A percentile compares a stretch with the other conserved stretches of the same genome.
These are phyloP conservation scores for Coleophoma cylindrospora DNA, from an alignment of 2,329 filamentous ascomycete species.

Conservation along the genomic window DNA sequence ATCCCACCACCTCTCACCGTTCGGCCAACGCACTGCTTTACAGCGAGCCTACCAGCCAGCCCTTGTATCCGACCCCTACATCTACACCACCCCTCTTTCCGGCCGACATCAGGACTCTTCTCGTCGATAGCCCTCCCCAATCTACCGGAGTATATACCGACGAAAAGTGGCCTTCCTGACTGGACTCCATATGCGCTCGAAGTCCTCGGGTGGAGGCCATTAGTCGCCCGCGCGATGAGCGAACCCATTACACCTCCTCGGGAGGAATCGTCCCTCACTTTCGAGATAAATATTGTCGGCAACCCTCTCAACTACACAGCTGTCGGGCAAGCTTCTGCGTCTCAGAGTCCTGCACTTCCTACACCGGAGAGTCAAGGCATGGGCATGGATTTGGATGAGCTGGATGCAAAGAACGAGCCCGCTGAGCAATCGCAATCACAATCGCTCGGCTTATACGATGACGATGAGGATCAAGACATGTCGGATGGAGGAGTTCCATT, in stretches of 20 bases:
- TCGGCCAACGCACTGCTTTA: not conserved
- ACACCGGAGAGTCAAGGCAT: constrained; percentile 10
- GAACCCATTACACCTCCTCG: constrained; percentile 18
- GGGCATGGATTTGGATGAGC: constrained; percentile 9
- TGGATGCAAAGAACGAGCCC: constrained; percentile 7
- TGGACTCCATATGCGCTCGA: not conserved
- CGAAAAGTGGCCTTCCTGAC: not conserved
- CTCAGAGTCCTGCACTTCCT: constrained; percentile 1
- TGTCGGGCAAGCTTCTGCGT: not conserved
- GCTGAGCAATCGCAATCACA: constrained; percentile 7
- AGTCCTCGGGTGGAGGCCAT: constrained; percentile 4
- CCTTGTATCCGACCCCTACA: not conserved
- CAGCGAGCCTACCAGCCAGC: not conserved
- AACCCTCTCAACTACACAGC: constrained; percentile 5
- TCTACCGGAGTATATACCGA: too few relatives aligned
- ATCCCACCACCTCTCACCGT: not conserved
- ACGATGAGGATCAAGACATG: constrained; percentile 24
- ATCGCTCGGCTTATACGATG: constrained; percentile 1
- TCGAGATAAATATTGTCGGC: constrained; percentile 9
- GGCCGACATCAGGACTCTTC: not conserved
- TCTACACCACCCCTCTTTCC: not conserved
- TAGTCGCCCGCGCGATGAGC: constrained; percentile 16
- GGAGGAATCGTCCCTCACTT: constrained; percentile 10
- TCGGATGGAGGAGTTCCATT: constrained; percentile 20
- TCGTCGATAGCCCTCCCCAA: not conserved